Evolutionary conservation across 2,329 filamentous ascomycete genomes (phyloP), one percentile per base, ranked within the genome.

Genomic region (Penicillium sp.): DNA sequence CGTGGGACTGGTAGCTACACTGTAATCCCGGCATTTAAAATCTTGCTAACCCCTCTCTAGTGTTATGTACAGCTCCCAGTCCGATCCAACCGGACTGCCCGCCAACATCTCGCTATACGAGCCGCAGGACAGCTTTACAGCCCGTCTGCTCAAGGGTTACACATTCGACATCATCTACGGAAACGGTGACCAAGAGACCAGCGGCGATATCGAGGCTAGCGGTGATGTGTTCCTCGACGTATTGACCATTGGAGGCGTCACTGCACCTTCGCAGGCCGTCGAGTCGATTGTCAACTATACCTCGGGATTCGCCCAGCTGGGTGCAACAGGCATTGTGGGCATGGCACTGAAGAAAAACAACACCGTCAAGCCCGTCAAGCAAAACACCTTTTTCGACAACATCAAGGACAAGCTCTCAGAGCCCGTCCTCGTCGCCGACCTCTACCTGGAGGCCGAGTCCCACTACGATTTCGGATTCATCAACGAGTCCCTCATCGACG

Each of bases 361-460:
- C 71, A 86, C 83, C 1, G 81, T 89, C 59, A 68, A 79, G 67
- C 86, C 87, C 0, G 74, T 78, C 20, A 74, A 78, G 60, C 85
- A 88, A 62, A 86, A 85, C 71, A 90, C 87, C 8, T 91, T 90
- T 71, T 89, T 90, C 68, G 85, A 88, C 66, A 90, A 88, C 67
- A 76, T 88, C 62, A 81, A 82, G 70, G 61, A 70, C n/a, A 70
- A 76, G 20, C 81, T 91, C 21, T 79, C 82, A 24, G 72, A 82
- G 70, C 86, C 87, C 0, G 73, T 92, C 40, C 88, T 92, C 72
- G 89, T 88, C 0, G 87, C 86, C 21, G 81, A 88, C 60, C 77
- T 93, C 43, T 82, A 83, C 65, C 79, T 82, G 61, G 26, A 56
- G n/a, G 57, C 52, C 16, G 43, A 53, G 18, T 88, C 88, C 43